Conservation (phyloP, 345 rosid species). For the Laguncularia racemosa region DNA sequence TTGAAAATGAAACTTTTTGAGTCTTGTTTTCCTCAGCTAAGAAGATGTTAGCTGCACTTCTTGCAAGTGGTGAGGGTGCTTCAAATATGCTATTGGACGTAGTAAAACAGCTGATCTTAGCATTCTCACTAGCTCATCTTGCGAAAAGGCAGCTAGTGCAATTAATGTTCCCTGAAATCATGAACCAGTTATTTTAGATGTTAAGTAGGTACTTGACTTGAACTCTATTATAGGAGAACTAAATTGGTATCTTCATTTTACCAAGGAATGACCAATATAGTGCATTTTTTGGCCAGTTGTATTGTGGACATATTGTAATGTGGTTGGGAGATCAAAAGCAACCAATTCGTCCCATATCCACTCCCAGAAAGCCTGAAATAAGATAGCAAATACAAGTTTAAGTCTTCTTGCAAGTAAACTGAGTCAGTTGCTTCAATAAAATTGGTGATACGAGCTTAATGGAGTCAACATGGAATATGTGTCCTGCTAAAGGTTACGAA, state of each 20-base stretch:
- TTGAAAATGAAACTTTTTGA: not conserved
- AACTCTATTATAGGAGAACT: not conserved
- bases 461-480: no score
- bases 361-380: slow-evolving; percentile 28
- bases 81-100: slow-evolving; percentile 32
- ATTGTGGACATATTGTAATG: slow-evolving; percentile 13
- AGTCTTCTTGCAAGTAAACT: no score
- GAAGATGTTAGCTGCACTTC: slow-evolving; percentile 20
- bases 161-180: slow-evolving; percentile 32
- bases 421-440: no score
- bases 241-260: not conserved
- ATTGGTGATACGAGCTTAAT: no score
- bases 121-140: slow-evolving; percentile 16
- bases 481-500: no score
- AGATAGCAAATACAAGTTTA: not conserved
- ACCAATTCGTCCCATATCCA: slow-evolving; percentile 37
- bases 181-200: not conserved
- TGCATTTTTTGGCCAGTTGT: slow-evolving; percentile 29
- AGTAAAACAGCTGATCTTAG: slow-evolving; percentile 34
- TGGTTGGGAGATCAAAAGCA: slow-evolving; percentile 21
- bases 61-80: slow-evolving; percentile 14
- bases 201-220: no score
- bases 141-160: slow-evolving; percentile 34
- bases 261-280: slow-evolving; percentile 35
- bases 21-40: slow-evolving; percentile 19